phyloP scores from a whole-genome alignment of 1,139 yeast species.

The Protomyces lactucae-debilis region DNA sequence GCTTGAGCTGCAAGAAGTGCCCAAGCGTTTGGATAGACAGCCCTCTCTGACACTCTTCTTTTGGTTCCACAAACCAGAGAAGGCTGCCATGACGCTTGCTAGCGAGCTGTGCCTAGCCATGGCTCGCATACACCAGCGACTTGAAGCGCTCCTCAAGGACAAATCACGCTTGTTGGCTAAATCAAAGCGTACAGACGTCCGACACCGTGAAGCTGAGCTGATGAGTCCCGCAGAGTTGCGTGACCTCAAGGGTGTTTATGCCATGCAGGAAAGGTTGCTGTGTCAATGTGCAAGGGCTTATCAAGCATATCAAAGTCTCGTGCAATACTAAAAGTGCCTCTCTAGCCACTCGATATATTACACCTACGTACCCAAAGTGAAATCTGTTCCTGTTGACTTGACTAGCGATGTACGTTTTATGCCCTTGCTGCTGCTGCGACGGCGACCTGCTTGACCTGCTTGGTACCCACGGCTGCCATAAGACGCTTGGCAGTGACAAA shows the following conservation, averaged over 20 bases:
- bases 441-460: not conserved
- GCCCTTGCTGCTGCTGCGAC: not conserved
- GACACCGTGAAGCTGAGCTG: conserved; percentile 15
- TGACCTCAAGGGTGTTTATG: conserved; percentile 12
- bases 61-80: conserved; percentile 62
- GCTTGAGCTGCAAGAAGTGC: conserved; percentile 72
- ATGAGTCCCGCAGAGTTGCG: conserved; percentile 17
- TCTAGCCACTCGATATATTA: not conserved
- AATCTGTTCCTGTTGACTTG: too few species aligned
- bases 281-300: conserved; percentile 6
- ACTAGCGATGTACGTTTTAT: not conserved
- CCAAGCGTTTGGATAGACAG: conserved; percentile 85
- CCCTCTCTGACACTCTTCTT: conserved; percentile 83
- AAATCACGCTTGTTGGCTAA: conserved; percentile 8
- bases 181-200: conserved; percentile 20
- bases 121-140: conserved; percentile 21
- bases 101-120: conserved; percentile 41
- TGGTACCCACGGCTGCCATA: not conserved
- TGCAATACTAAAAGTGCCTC: not conserved
- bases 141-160: not conserved
- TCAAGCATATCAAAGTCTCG: not conserved
- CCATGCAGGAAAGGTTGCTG: conserved; percentile 5
- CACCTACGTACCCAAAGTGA: too few species aligned
- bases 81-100: conserved; percentile 48
- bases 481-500: conserved; percentile 13